Conservation (phyloP, 2,329 filamentous ascomycete genomes). For the Exophiala xenobiotica region DNA sequence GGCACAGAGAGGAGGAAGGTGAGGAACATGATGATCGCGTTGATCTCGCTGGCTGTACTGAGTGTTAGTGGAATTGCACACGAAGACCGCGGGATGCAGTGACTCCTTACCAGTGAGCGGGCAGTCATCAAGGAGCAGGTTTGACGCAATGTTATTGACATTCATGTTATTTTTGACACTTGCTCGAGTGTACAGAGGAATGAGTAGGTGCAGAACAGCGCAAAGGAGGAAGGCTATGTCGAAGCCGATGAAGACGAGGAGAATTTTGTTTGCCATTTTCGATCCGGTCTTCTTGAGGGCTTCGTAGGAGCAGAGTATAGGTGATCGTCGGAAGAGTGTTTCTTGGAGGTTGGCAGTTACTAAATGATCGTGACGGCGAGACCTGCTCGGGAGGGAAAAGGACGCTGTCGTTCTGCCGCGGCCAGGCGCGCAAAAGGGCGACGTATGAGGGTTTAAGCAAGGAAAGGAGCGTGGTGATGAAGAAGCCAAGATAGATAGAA, state of each 20-base stretch:
- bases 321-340: background rate
- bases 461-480: conserved; percentile 8
- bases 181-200: conserved; percentile 52
- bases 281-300: background rate
- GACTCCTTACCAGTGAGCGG: conserved; percentile 52
- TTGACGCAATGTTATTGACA: conserved; percentile 50
- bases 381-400: conserved; percentile 22
- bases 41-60: conserved; percentile 64
- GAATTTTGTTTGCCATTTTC: conserved; percentile 48
- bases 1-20: conserved; percentile 70
- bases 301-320: background rate
- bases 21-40: conserved; percentile 68
- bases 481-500: conserved; percentile 14
- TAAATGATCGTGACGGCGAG: conserved; percentile 16
- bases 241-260: conserved; percentile 51
- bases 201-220: conserved; percentile 53
- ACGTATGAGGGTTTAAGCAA: background rate
- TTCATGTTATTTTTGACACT: conserved; percentile 45
- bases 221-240: conserved; percentile 54
- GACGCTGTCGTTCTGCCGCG: conserved; percentile 17
- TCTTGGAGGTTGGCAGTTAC: background rate
- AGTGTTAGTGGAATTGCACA: conserved; percentile 13
- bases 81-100: background rate
- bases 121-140: conserved; percentile 53
- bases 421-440: conserved; percentile 5